These are phyloP conservation scores for Mycena pura DNA, from an alignment of 768 basidiomycete genomes.

Conservation along the genomic window DNA sequence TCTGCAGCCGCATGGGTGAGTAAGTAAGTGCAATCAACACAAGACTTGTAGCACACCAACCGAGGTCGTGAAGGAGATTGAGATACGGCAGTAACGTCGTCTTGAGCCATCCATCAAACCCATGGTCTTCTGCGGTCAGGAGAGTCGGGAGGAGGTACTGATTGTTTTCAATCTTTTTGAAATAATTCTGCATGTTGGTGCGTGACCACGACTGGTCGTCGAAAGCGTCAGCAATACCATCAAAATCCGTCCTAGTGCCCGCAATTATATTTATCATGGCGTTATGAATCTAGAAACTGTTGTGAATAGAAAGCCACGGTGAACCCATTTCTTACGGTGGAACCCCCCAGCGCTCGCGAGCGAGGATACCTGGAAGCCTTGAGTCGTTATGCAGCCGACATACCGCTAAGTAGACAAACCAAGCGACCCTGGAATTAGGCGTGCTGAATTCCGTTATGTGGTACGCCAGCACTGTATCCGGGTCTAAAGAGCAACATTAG, in stretches of 20 bases:
- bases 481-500: not conserved
- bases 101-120: conserved; percentile 39
- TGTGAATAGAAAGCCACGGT: not conserved
- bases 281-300: conserved; percentile 18
- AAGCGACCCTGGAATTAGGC: conserved; percentile 18
- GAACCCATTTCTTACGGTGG: not conserved
- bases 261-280: conserved; percentile 26
- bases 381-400: not conserved
- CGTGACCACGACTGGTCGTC: conserved; percentile 39
- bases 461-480: conserved; percentile 14
- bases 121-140: conserved; percentile 32
- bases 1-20: conserved; percentile 18
- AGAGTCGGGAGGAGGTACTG: conserved; percentile 30
- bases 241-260: conserved; percentile 15
- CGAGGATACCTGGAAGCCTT: conserved; percentile 17
- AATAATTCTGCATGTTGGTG: conserved; percentile 41
- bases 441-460: conserved; percentile 21
- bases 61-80: conserved; percentile 30
- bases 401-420: not conserved
- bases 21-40: too few relatives aligned
- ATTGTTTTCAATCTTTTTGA: conserved; percentile 37
- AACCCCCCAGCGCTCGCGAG: conserved; percentile 18
- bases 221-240: conserved; percentile 24
- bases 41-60: not conserved
- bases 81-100: conserved; percentile 35